Evolutionary conservation across 2,329 filamentous ascomycete genomes (phyloP).

Genomic region (Exophiala mesophila): DNA sequence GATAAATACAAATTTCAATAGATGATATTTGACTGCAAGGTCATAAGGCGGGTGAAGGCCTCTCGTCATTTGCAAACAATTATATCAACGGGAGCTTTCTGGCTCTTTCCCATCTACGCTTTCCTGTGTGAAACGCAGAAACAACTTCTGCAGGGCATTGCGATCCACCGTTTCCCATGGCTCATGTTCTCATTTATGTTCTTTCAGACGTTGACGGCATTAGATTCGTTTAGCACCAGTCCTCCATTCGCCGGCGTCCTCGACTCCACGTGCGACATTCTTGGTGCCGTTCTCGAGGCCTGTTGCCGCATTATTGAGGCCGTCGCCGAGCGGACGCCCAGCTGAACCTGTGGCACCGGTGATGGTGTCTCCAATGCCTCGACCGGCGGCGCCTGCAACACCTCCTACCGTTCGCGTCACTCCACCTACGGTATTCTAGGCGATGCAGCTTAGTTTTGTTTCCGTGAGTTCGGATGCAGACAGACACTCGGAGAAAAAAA

Average conservation of each 20-base stretch:
- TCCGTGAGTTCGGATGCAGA: no score
- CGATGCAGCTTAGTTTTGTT: no score
- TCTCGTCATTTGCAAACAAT: no score
- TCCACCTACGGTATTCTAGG: conserved; percentile 49
- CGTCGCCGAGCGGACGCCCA: conserved; percentile 54
- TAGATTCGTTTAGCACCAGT: conserved; percentile 17
- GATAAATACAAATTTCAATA: no score
- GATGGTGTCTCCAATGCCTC: conserved; percentile 54
- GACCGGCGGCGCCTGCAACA: conserved; percentile 53
- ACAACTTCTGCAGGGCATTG: no score
- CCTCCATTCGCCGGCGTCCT: conserved; percentile 54
- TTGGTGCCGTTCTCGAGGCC: conserved; percentile 51
- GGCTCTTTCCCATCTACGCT: no score
- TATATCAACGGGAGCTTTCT: no score
- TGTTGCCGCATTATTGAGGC: conserved; percentile 48
- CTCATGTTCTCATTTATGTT: background rate
- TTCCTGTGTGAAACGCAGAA: no score
- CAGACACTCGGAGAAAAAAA: background rate
- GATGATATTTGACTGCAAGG: no score
- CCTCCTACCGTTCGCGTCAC: conserved; percentile 50
- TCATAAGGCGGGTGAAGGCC: no score
- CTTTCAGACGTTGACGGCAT: no score
- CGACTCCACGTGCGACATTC: conserved; percentile 50
- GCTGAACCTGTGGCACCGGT: conserved; percentile 50
- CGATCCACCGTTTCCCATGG: no score